phyloP scores from a whole-genome alignment of 352 stramenopile genomes.

The Phytophthora sojae region DNA sequence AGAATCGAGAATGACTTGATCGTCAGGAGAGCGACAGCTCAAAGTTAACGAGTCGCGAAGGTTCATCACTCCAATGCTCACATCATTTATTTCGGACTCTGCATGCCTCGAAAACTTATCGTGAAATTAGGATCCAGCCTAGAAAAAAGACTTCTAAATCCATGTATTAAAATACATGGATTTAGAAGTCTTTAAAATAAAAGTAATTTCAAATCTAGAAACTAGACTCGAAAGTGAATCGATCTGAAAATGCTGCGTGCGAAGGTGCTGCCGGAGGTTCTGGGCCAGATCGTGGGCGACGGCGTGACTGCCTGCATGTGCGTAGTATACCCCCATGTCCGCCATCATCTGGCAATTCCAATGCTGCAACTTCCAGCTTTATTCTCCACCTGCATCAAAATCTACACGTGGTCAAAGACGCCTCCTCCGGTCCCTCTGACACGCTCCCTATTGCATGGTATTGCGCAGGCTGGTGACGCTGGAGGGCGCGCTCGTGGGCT shows the following conservation, averaged over 20 bases:
- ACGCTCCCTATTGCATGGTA: neutral
- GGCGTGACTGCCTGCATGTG: constrained; percentile 78
- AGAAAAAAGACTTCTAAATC: too few relatives aligned
- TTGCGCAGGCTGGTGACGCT: constrained; percentile 78
- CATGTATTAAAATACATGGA: too few relatives aligned
- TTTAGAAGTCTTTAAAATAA: too few relatives aligned
- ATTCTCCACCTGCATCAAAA: constrained; percentile 2
- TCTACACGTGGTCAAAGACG: constrained; percentile 5
- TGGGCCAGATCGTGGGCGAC: constrained; percentile 83
- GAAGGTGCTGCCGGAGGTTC: constrained; percentile 81
- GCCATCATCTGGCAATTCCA: neutral
- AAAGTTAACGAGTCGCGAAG: too few relatives aligned
- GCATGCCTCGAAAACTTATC: too few relatives aligned
- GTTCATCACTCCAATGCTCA: too few relatives aligned
- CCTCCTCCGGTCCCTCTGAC: neutral
- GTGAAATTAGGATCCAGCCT: too few relatives aligned
- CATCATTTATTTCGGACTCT: too few relatives aligned
- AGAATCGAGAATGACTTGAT: too few relatives aligned
- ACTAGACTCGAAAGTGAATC: neutral
- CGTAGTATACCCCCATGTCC: constrained; percentile 25
- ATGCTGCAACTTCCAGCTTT: constrained; percentile 7
- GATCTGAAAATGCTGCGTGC: constrained; percentile 64
- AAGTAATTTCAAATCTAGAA: too few relatives aligned
- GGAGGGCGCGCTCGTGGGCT: constrained; percentile 85
- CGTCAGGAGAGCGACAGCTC: too few relatives aligned